Evolutionary conservation across 768 basidiomycete species (phyloP).

Genomic region (Cyclocybe cylindracea): DNA sequence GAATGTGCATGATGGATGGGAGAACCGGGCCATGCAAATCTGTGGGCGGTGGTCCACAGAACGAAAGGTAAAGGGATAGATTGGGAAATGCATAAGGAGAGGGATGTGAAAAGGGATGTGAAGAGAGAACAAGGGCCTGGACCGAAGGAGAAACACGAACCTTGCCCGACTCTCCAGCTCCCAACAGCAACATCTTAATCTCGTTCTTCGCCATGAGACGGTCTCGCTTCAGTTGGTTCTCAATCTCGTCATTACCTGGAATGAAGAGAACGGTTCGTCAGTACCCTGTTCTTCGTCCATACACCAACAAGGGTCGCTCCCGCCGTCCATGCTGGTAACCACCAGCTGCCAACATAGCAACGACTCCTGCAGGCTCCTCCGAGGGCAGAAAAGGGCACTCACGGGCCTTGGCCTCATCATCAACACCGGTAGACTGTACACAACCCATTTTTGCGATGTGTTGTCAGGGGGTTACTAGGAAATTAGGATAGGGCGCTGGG

Average conservation of each 20-base stretch:
- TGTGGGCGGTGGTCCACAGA: no score
- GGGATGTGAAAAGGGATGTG: background rate
- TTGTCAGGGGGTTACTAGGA: slow-evolving; percentile 5
- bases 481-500: background rate
- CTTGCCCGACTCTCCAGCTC: slow-evolving; percentile 97
- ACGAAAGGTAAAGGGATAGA: background rate
- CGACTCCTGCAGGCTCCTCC: background rate
- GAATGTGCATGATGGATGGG: background rate
- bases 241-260: slow-evolving; percentile 89
- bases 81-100: background rate
- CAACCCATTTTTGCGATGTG: slow-evolving; percentile 59
- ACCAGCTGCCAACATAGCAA: background rate
- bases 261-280: background rate
- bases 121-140: background rate
- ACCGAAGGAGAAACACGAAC: slow-evolving; percentile 34
- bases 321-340: no score
- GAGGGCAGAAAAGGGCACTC: slow-evolving; percentile 31
- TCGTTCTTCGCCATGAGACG: slow-evolving; percentile 89
- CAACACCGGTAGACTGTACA: slow-evolving; percentile 66
- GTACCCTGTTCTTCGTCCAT: background rate
- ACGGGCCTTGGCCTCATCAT: slow-evolving; percentile 86
- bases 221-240: slow-evolving; percentile 89
- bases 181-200: slow-evolving; percentile 94
- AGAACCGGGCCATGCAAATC: no score
- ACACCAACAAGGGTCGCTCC: no score